Percentiles rank a stretch among this genome's conserved stretches.
phyloP scores from a whole-genome alignment of 768 basidiomycete species.

The Termitomyces sp. region DNA sequence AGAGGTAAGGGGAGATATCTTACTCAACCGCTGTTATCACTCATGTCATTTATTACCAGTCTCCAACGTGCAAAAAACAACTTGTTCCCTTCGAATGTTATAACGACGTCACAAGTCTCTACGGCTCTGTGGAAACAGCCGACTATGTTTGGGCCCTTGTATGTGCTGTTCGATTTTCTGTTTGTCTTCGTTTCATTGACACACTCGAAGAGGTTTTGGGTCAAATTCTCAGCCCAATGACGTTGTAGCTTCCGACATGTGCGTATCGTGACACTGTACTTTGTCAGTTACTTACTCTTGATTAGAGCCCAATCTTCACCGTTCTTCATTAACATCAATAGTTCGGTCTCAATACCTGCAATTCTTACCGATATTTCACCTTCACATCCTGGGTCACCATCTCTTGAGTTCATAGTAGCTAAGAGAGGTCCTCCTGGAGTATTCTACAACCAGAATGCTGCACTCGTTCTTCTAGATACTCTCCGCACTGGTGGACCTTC shows the following conservation, averaged over 20 bases:
- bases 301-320: slow-evolving; percentile 22
- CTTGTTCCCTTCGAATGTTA: slow-evolving; percentile 35
- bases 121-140: slow-evolving; percentile 36
- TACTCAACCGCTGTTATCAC: not conserved
- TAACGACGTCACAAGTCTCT: slow-evolving; percentile 10
- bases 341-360: slow-evolving; percentile 45
- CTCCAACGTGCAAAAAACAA: slow-evolving; percentile 37
- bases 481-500: slow-evolving; percentile 45
- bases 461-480: slow-evolving; percentile 45
- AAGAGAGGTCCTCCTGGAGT: slow-evolving; percentile 48
- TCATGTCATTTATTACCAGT: slow-evolving; percentile 19
- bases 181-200: not conserved
- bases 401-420: slow-evolving; percentile 31
- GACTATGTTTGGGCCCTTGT: slow-evolving; percentile 67
- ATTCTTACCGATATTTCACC: slow-evolving; percentile 34
- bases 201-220: slow-evolving; percentile 27
- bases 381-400: slow-evolving; percentile 21
- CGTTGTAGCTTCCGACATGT: slow-evolving; percentile 21
- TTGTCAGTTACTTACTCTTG: slow-evolving; percentile 2
- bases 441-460: slow-evolving; percentile 48
- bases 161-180: slow-evolving; percentile 3
- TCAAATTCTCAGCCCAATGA: slow-evolving; percentile 16
- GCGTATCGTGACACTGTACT: slow-evolving; percentile 8
- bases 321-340: slow-evolving; percentile 46
- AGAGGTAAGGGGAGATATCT: slow-evolving; percentile 17